phyloP scores from a whole-genome alignment of 179 eudicot species.

The Gypsophila paniculata region DNA sequence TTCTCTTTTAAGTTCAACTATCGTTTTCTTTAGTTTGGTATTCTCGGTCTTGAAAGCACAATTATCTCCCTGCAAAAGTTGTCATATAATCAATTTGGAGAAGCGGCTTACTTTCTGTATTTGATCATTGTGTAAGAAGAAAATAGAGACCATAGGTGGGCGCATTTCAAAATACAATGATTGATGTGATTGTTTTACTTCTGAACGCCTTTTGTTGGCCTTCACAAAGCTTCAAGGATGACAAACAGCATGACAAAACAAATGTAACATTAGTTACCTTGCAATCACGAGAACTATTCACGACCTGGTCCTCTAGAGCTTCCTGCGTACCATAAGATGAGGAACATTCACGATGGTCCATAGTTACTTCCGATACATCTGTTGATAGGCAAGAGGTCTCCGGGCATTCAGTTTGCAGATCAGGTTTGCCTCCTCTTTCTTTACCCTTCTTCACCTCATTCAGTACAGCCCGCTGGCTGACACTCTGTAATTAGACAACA shows the following conservation, averaged over 20 bases:
- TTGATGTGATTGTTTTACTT: neutral
- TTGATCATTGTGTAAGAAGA: neutral
- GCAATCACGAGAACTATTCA: conserved; percentile 11
- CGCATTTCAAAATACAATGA: neutral
- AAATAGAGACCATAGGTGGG: neutral
- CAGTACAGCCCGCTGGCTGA: conserved; percentile 2
- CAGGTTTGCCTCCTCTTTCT: conserved; percentile 15
- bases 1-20: conserved; percentile 30
- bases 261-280: conserved; percentile 26
- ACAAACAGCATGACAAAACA: neutral
- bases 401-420: conserved; percentile 11
- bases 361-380: conserved; percentile 26
- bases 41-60: conserved; percentile 10
- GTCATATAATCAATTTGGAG: neutral
- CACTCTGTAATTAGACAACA: conserved; percentile 18
- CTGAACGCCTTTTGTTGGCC: neutral
- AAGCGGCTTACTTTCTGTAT: neutral
- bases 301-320: conserved; percentile 20
- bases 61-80: conserved; percentile 15
- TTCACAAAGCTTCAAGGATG: neutral
- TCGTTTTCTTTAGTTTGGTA: conserved; percentile 24
- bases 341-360: conserved; percentile 24
- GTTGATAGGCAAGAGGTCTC: conserved; percentile 22
- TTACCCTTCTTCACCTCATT: neutral
- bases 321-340: conserved; percentile 25